A percentile compares a stretch with the other conserved stretches of the same genome.
These are phyloP conservation scores for Syzygium aqueum DNA, from an alignment of 345 rosid species.

Conservation along the genomic window DNA sequence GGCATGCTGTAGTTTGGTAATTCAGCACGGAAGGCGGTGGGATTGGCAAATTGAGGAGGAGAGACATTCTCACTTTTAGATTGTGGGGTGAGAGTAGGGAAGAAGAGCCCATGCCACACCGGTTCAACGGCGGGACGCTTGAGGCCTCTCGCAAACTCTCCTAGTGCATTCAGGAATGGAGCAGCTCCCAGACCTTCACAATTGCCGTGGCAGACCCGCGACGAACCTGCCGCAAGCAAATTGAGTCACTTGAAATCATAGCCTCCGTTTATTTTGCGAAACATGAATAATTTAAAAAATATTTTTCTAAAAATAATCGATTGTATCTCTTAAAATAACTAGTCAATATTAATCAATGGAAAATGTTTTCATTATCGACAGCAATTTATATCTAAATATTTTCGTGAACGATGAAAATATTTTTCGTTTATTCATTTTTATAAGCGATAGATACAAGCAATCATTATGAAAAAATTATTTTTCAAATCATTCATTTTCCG, in stretches of 20 bases:
- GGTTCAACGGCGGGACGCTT: slow-evolving; percentile 21
- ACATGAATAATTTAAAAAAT: too few relatives aligned
- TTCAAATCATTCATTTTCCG: too few relatives aligned
- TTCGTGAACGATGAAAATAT: too few relatives aligned
- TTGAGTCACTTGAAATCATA: slow-evolving; percentile 36
- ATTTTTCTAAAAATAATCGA: too few relatives aligned
- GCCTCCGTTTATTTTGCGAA: background rate
- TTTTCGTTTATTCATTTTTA: too few relatives aligned
- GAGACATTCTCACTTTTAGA: background rate
- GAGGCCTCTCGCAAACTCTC: slow-evolving; percentile 42
- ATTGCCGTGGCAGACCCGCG: slow-evolving; percentile 48
- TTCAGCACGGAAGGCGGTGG: slow-evolving; percentile 28
- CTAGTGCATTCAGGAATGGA: slow-evolving; percentile 50
- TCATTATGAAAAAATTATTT: too few relatives aligned
- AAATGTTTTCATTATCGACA: too few relatives aligned
- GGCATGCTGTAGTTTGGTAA: slow-evolving; percentile 28
- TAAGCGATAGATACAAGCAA: too few relatives aligned
- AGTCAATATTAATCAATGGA: too few relatives aligned
- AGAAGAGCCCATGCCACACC: slow-evolving; percentile 39
- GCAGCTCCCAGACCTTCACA: slow-evolving; percentile 75
- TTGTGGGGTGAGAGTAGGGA: slow-evolving; percentile 8
- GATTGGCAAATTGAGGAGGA: background rate
- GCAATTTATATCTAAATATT: too few relatives aligned
- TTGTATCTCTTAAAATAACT: too few relatives aligned
- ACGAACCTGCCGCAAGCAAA: slow-evolving; percentile 56